phyloP scores from a whole-genome alignment of 306 rosid genomes.

The Canavalia gladiata region DNA sequence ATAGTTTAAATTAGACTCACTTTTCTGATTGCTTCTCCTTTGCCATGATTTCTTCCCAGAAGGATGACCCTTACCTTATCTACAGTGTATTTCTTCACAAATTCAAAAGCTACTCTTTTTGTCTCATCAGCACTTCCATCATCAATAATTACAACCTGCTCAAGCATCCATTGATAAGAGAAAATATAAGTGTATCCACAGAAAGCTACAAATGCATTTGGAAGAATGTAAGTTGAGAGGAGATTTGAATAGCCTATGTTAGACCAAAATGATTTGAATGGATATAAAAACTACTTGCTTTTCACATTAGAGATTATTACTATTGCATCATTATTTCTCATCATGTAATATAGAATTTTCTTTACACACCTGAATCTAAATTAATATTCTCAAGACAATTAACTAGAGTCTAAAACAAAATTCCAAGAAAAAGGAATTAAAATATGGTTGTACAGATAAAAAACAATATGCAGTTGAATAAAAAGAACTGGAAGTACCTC shows the following conservation, averaged over 20 bases:
- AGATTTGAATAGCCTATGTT: slow-evolving; percentile 18
- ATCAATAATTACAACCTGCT: slow-evolving; percentile 86
- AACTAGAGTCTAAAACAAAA: slow-evolving; percentile 44
- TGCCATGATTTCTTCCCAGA: slow-evolving; percentile 93
- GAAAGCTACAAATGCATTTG: slow-evolving; percentile 18
- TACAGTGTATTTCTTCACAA: slow-evolving; percentile 77
- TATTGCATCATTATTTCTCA: slow-evolving; percentile 23
- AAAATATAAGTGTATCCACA: slow-evolving; percentile 6
- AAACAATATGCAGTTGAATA: not conserved
- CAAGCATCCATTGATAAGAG: slow-evolving; percentile 47
- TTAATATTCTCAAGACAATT: not conserved
- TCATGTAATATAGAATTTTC: not conserved
- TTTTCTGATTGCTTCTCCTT: slow-evolving; percentile 99
- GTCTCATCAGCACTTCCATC: slow-evolving; percentile 96
- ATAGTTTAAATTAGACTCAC: slow-evolving; percentile 71
- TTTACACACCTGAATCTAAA: not conserved
- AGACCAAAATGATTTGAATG: slow-evolving; percentile 34
- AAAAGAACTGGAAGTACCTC: slow-evolving; percentile 73
- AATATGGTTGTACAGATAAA: not conserved
- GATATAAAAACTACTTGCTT: not conserved
- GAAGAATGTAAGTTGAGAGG: slow-evolving; percentile 19
- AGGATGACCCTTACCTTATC: slow-evolving; percentile 88
- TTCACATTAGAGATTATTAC: slow-evolving; percentile 3
- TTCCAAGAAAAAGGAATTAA: slow-evolving; percentile 13
- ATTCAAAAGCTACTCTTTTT: slow-evolving; percentile 86